Conservation (phyloP, 1,139 yeast genomes). For the Suhomyces ambrosiae region DNA sequence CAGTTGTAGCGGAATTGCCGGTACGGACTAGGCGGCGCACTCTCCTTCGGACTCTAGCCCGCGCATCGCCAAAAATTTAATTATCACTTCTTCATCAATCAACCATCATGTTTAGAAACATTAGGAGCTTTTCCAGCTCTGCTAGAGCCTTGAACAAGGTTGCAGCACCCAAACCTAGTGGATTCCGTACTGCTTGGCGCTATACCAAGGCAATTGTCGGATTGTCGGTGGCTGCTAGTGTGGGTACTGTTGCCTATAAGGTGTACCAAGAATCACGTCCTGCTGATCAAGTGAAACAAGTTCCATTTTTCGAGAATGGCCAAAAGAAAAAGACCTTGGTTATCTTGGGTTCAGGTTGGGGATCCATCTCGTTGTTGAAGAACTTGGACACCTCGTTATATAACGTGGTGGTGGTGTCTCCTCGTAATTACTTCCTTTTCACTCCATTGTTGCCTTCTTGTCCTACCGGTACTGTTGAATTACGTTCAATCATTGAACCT, state of each 20-base stretch:
- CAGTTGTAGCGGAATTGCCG: conserved; percentile 3
- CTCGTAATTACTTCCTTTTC: conserved; percentile 91
- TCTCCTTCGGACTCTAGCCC: neutral
- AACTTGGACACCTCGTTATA: conserved; percentile 83
- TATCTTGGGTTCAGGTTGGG: conserved; percentile 95
- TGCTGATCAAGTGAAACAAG: conserved; percentile 48
- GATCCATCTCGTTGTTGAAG: conserved; percentile 79
- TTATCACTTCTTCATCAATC: conserved; percentile 1
- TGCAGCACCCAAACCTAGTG: conserved; percentile 18
- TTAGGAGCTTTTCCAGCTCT: conserved; percentile 14
- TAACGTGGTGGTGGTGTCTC: conserved; percentile 87
- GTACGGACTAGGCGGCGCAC: conserved; percentile 3
- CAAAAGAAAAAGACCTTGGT: conserved; percentile 86
- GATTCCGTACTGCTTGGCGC: conserved; percentile 30
- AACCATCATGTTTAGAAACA: conserved; percentile 10
- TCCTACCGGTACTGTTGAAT: conserved; percentile 91
- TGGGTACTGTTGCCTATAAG: conserved; percentile 55
- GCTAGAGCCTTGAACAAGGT: conserved; percentile 21
- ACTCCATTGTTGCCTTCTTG: conserved; percentile 92
- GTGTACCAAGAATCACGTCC: conserved; percentile 67
- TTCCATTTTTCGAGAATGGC: conserved; percentile 63
- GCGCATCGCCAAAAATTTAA: conserved; percentile 2
- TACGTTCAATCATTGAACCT: conserved; percentile 88
- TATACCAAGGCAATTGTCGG: conserved; percentile 32
- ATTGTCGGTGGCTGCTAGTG: conserved; percentile 34